phyloP scores from a whole-genome alignment of 306 rosid genomes.

The Corylus americana region DNA sequence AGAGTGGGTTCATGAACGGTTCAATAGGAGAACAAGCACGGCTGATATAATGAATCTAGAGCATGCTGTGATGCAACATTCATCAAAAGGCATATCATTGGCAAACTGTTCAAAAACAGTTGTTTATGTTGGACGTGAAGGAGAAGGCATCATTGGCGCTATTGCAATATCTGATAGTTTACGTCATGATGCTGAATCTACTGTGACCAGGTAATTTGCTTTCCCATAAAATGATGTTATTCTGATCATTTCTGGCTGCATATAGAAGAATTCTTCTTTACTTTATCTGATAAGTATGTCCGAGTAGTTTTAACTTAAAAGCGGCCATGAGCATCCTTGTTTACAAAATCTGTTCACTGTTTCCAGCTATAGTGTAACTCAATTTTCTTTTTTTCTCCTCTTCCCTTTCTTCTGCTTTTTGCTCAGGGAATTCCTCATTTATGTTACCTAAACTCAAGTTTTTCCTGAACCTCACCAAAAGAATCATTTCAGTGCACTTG shows the following conservation, averaged over 20 bases:
- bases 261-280: not conserved
- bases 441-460: not conserved
- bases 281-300: not conserved
- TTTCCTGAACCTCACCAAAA: slow-evolving; percentile 14
- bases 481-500: not conserved
- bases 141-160: slow-evolving; percentile 88
- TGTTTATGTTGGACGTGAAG: slow-evolving; percentile 94
- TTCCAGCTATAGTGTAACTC: slow-evolving; percentile 20
- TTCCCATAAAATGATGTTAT: not conserved
- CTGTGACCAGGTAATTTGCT: slow-evolving; percentile 59
- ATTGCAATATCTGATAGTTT: slow-evolving; percentile 81
- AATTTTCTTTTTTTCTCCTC: not conserved
- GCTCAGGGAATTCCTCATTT: not conserved
- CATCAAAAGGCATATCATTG: slow-evolving; percentile 43
- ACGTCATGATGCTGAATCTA: slow-evolving; percentile 80
- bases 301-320: not conserved
- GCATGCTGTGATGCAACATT: slow-evolving; percentile 49
- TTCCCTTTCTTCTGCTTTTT: not conserved
- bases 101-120: slow-evolving; percentile 75
- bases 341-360: not conserved
- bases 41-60: slow-evolving; percentile 61
- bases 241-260: not conserved
- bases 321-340: not conserved
- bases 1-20: slow-evolving; percentile 75
- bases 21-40: slow-evolving; percentile 45